Evolutionary conservation across 78 protist genomes (phyloP).

Genomic region (Tieghemostelium lacteum): DNA sequence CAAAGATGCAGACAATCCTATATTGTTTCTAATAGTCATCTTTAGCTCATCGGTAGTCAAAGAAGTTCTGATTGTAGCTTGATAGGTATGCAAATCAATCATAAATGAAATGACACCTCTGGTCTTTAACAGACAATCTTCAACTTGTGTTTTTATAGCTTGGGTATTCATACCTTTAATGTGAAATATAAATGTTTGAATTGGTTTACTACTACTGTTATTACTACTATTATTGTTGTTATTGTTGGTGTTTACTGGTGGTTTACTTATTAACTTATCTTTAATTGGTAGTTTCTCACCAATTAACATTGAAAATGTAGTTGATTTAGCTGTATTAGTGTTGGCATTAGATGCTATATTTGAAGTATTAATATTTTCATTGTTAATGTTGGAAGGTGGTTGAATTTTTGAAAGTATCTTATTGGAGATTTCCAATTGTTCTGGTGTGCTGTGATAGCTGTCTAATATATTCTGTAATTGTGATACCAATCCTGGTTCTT

Average conservation of each 20-base stretch:
- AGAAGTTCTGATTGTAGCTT: conserved; percentile 53
- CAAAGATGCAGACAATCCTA: conserved; percentile 45
- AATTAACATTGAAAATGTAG: conserved; percentile 60
- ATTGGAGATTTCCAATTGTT: not conserved
- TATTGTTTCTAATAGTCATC: conserved; percentile 23
- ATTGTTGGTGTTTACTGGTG: not conserved
- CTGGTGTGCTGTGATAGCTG: not conserved
- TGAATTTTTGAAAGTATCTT: not conserved
- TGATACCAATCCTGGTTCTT: conserved; percentile 41
- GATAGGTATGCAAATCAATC: conserved; percentile 57
- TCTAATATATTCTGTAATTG: conserved; percentile 3
- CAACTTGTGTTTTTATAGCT: conserved; percentile 42
- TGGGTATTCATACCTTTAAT: conserved; percentile 70
- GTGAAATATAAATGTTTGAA: conserved; percentile 28
- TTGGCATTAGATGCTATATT: not conserved
- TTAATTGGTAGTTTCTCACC: conserved; percentile 53
- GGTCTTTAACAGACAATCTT: conserved; percentile 46
- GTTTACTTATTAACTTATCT: not conserved
- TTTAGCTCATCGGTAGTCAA: conserved; percentile 53
- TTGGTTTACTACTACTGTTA: not conserved
- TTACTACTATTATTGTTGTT: not conserved
- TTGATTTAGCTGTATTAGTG: not conserved
- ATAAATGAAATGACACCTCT: conserved; percentile 73
- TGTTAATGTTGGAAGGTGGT: not conserved
- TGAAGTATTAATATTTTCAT: not conserved